Evolutionary conservation across 371 early-diverging fungal species (phyloP).

Genomic region (Mortierella sp.): DNA sequence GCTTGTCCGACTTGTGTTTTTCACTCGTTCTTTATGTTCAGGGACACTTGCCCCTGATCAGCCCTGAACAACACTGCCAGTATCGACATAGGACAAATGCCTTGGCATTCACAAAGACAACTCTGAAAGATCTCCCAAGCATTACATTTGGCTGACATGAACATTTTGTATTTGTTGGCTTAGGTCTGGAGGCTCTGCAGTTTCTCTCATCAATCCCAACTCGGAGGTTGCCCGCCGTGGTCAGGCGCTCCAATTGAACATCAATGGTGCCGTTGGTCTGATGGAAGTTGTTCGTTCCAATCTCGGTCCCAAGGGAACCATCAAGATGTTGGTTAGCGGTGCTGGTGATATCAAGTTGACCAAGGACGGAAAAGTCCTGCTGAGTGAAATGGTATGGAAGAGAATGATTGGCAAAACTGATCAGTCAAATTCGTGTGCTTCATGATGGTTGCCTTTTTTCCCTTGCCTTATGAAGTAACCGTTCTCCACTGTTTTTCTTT

Average conservation of each 20-base stretch:
- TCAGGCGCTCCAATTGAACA: constrained; percentile 98
- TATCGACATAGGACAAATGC: too few species aligned
- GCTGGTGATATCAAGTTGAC: constrained; percentile 96
- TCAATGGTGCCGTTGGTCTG: constrained; percentile 96
- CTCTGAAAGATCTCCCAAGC: too few species aligned
- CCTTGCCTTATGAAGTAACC: too few species aligned
- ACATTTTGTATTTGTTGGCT: background rate
- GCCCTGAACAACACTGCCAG: too few species aligned
- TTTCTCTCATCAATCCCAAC: constrained; percentile 96
- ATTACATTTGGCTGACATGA: background rate
- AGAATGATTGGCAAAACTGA: background rate
- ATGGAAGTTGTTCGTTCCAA: constrained; percentile 96
- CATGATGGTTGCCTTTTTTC: constrained; percentile 4
- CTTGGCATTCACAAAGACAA: too few species aligned
- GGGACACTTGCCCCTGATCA: too few species aligned
- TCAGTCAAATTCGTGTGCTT: background rate
- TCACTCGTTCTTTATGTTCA: too few species aligned
- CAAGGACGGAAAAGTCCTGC: constrained; percentile 97
- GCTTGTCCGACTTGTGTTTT: too few species aligned
- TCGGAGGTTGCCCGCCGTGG: constrained; percentile 98
- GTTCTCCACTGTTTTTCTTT: too few species aligned
- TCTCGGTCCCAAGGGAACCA: constrained; percentile 99
- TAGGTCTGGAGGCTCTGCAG: constrained; percentile 71
- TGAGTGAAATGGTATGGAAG: constrained; percentile 94
- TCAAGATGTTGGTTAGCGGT: constrained; percentile 99